A percentile compares a stretch with the other conserved stretches of the same genome.
Conservation (phyloP, 495 filamentous ascomycete species). For the Melanomma pulvis-pyrius region DNA sequence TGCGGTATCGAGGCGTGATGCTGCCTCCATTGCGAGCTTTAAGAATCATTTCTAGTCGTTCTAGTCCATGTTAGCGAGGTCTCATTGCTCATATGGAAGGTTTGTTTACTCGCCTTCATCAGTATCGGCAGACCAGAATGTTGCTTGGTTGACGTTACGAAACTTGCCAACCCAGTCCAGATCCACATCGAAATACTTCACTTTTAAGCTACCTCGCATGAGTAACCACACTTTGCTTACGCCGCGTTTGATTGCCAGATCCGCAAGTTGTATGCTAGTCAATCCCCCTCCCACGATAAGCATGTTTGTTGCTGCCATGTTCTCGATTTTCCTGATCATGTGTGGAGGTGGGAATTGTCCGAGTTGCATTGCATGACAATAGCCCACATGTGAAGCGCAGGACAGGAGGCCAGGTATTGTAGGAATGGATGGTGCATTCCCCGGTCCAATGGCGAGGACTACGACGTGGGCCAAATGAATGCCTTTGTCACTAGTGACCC, state of each 20-base stretch:
- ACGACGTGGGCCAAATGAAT: conserved; percentile 53
- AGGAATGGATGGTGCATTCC: conserved; percentile 57
- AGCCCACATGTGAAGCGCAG: conserved; percentile 46
- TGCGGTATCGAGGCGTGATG: conserved; percentile 61
- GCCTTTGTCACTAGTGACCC: conserved; percentile 53
- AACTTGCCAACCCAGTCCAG: conserved; percentile 69
- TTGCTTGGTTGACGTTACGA: conserved; percentile 63
- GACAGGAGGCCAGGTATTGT: conserved; percentile 28
- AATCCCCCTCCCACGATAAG: conserved; percentile 65
- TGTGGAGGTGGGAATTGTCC: conserved; percentile 52
- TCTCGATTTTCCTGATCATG: conserved; percentile 51
- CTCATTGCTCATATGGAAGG: background rate
- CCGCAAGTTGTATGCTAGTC: conserved; percentile 62
- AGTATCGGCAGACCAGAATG: conserved; percentile 56
- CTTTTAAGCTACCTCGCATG: conserved; percentile 60
- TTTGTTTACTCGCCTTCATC: conserved; percentile 48
- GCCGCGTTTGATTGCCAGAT: conserved; percentile 59
- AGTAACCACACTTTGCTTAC: conserved; percentile 48
- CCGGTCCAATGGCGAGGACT: conserved; percentile 61
- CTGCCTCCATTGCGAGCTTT: conserved; percentile 63
- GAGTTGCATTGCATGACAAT: conserved; percentile 60
- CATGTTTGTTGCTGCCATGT: conserved; percentile 51
- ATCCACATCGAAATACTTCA: conserved; percentile 67
- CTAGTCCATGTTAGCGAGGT: conserved; percentile 37
- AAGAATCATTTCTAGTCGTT: conserved; percentile 60